Conservation (phyloP, 495 filamentous ascomycete genomes). For the Terfezia claveryi region DNA sequence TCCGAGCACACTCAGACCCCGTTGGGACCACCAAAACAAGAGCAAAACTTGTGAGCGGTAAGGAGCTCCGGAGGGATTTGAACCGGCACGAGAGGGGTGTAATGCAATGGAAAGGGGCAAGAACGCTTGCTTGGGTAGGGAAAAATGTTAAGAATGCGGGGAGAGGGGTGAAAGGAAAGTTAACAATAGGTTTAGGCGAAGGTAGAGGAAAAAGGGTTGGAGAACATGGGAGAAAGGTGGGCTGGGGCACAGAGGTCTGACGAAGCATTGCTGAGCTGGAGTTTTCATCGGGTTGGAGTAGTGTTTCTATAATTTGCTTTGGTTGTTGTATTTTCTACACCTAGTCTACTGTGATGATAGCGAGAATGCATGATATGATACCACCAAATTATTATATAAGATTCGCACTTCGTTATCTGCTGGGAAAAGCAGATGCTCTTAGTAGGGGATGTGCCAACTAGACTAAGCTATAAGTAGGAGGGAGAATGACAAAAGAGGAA, state of each 20-base stretch:
- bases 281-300: too few relatives aligned
- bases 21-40: background rate
- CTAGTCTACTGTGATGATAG: too few relatives aligned
- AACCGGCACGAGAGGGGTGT: slow-evolving; percentile 47
- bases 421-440: too few relatives aligned
- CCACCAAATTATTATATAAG: too few relatives aligned
- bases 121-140: slow-evolving; percentile 49
- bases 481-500: too few relatives aligned
- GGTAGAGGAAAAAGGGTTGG: slow-evolving; percentile 46
- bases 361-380: too few relatives aligned
- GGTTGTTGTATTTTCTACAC: too few relatives aligned
- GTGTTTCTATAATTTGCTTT: too few relatives aligned
- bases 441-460: too few relatives aligned
- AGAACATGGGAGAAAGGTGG: slow-evolving; percentile 3
- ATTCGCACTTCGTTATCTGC: too few relatives aligned
- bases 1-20: background rate
- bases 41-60: slow-evolving; percentile 4
- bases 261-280: background rate
- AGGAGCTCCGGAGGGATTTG: slow-evolving; percentile 28
- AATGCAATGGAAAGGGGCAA: slow-evolving; percentile 62
- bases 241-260: slow-evolving; percentile 26
- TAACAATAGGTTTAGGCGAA: slow-evolving; percentile 26
- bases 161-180: slow-evolving; percentile 30
- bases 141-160: slow-evolving; percentile 42
- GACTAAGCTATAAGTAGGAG: too few relatives aligned